Percentiles rank a stretch among this genome's conserved stretches.
phyloP scores from a whole-genome alignment of 352 stramenopile species.

The Globisporangium emineosum region DNA sequence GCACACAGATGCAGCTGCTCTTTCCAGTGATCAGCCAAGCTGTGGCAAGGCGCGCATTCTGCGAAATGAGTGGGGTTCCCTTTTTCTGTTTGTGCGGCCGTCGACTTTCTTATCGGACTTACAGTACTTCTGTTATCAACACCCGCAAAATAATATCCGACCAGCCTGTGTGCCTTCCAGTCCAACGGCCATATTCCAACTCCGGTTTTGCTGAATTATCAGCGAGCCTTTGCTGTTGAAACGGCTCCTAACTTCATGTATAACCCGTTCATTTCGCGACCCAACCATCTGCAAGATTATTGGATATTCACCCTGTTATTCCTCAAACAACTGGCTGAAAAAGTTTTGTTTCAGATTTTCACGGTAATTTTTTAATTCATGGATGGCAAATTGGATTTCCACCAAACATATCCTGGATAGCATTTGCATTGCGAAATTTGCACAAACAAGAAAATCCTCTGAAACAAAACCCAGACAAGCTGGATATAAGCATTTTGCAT shows the following conservation, averaged over 20 bases:
- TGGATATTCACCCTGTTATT: neutral
- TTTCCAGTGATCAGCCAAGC: neutral
- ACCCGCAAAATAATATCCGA: too few relatives aligned
- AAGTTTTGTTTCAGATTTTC: too few relatives aligned
- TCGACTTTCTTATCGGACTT: neutral
- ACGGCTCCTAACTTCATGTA: neutral
- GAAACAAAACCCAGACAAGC: too few relatives aligned
- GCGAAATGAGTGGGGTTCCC: neutral
- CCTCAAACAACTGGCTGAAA: neutral
- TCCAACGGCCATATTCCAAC: neutral
- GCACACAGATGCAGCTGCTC: neutral
- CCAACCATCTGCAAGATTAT: neutral
- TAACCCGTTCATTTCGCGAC: neutral
- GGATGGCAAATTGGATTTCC: too few relatives aligned
- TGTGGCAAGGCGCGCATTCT: neutral
- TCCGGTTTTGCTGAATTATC: neutral
- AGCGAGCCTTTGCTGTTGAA: neutral
- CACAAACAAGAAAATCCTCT: conserved; percentile 2
- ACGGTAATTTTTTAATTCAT: neutral
- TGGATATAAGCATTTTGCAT: too few relatives aligned
- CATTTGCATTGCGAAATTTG: too few relatives aligned
- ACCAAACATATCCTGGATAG: too few relatives aligned
- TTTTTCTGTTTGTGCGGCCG: neutral
- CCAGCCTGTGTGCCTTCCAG: neutral
- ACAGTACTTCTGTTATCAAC: neutral